Base-by-base conservation (phyloP, 352 stramenopile species). In the Globisporangium paroecandrum region DNA sequence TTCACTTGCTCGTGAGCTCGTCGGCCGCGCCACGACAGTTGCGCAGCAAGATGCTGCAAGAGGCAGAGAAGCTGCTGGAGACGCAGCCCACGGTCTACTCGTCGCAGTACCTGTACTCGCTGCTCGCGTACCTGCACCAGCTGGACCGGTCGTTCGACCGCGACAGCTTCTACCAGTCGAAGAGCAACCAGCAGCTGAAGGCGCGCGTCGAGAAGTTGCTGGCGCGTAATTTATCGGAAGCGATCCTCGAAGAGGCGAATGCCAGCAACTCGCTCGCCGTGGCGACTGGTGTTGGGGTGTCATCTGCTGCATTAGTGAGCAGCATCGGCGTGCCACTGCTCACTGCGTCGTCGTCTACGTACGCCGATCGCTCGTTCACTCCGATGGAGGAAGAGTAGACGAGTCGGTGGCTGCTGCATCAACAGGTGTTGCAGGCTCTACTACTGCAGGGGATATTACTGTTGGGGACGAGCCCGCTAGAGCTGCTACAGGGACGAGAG, bases 91-190 rank as follows among this genome's bases (percentile, higher is more conserved):
- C 76, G 24, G 75, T 90, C 32, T 86, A 89, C 41, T 70, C 72
- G 6, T 77, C 79, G 20, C 73, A 73, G 46, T 79, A 91, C 36
- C 61, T 94, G 10, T 89, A 88, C 66, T 79, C 77, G 1, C 64
- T 93, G 12, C 78, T 91, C 74, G 74, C 74, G 13, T 92, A 88
- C 32, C 54, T 94, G 9, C 73, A 85, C 65, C 75, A 82, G 54
- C 72, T 91, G 34, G 81, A 92, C 46, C 82, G 84, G 51, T 77
- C 84, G 25, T 91, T 94, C 71, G 80, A 90, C 53, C 65, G 68
- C n/a, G 62, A 74, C 25, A 62, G 81, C 2, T 89, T 89, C 51
- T 78, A 79, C 62, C 64, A 74, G 9, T 71, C 70, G 34, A 64
- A 72, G 13, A 74, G 65, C 4, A 88, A 89, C 54, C 58, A 70